Base-by-base conservation (phyloP, 2,329 filamentous ascomycete species). In the Fusarium siculi region DNA sequence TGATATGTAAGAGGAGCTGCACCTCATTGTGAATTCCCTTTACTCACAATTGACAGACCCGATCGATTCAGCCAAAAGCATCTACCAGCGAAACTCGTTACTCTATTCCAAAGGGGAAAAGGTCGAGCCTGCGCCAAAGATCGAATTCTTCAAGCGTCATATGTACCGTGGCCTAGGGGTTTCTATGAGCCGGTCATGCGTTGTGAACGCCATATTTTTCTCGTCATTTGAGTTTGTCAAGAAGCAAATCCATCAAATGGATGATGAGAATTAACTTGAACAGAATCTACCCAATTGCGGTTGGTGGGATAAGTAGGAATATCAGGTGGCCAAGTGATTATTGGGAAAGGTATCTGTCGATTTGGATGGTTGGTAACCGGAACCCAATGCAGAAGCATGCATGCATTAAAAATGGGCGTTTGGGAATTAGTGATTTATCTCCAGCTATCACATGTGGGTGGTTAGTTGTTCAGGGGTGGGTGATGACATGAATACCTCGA, bases 141-240 rank as follows among this genome's bases (percentile, higher is more conserved):
- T 96, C 66, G 87, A 92, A 67, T 95, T 94, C 82, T 93, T 94
- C 82, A 90, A 92, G 77, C 87, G 87, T 60, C 89, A 92, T 71
- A 95, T 95, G 90, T 97, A 96, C 82, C 91, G 93, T 76, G 94
- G 93, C 36, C 87, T 97, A 7, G 93, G 91, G 28, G 93, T 96
- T 32, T 95, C 93, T 42, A 95, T 96, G 91, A 88, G 90, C 74
- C 91, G 94, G 63, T 95, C 93, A 18, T 95, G 93, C 77, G 87
- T 94, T 58, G 91, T 96, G 75, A 97, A 97, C 80, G 93, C 93
- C 74, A 93, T 97, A 77, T 97, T 97, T 87, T 97, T 97, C 84
- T 95, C 93, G 47, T 92, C 91, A 43, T 97, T 96, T 80, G 94
- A 97, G 83, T 91, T 94, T 77, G 88, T 93, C 77, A 96, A 96